phyloP scores from a whole-genome alignment of 2,329 filamentous ascomycete genomes.

The Chaetothyriales sp. region DNA sequence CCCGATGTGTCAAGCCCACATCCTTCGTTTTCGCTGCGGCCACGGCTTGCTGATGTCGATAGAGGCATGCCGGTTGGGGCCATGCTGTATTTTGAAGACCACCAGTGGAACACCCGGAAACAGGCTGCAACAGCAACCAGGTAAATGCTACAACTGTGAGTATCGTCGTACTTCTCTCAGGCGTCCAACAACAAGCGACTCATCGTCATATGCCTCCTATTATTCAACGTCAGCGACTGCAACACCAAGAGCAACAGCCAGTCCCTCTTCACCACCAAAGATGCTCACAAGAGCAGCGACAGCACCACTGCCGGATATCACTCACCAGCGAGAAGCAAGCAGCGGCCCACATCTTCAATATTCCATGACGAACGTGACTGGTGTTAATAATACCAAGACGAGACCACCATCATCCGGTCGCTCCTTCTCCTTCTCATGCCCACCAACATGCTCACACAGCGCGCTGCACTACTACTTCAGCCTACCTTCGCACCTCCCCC shows the following conservation, averaged over 20 bases:
- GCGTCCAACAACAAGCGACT: not conserved
- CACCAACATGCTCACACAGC: slow-evolving; percentile 10
- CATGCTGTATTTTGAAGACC: slow-evolving; percentile 15
- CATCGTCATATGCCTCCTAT: slow-evolving; percentile 1
- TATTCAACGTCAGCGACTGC: slow-evolving; percentile 2
- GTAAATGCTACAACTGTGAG: slow-evolving; percentile 18
- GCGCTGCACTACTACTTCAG: slow-evolving; percentile 13
- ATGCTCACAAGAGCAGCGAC: slow-evolving; percentile 4
- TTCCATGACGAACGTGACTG: not conserved
- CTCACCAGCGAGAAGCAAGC: slow-evolving; percentile 10
- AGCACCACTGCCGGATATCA: slow-evolving; percentile 13
- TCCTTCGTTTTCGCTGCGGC: slow-evolving; percentile 16
- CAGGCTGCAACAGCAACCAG: slow-evolving; percentile 16
- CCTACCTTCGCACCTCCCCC: slow-evolving; percentile 14
- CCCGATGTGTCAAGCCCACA: slow-evolving; percentile 17
- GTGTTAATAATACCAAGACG: not conserved
- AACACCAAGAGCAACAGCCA: slow-evolving; percentile 4
- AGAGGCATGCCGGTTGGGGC: slow-evolving; percentile 11
- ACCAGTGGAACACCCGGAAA: slow-evolving; percentile 4
- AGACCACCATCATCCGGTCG: slow-evolving; percentile 7
- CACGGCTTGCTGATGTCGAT: slow-evolving; percentile 17
- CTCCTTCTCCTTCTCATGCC: slow-evolving; percentile 15
- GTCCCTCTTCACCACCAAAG: slow-evolving; percentile 9
- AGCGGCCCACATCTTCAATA: not conserved
- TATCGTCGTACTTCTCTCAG: slow-evolving; percentile 5